Base-by-base conservation (phyloP, 768 basidiomycete species). In the Ramaria sp. region DNA sequence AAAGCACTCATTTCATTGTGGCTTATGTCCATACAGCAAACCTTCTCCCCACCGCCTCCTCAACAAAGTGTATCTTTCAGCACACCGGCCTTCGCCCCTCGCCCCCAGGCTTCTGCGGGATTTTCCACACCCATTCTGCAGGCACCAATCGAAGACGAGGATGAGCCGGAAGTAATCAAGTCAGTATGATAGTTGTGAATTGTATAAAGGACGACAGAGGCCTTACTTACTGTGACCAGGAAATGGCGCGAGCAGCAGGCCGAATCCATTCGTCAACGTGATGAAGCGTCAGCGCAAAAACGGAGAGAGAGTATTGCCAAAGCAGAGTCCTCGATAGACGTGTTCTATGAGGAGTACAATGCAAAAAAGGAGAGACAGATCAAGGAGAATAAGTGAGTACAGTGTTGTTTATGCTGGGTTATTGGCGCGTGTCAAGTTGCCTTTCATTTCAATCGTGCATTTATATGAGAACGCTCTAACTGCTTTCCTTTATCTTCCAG, bases 311-410 rank as follows among this genome's bases (percentile, higher is more conserved):
- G 84, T 33, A 83, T 93, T 62, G 75, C 78, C 47, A 88, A 82
- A 66, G 94, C 94, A 19, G 90, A 93, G 66, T 78, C 81, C 61
- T 75, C 86, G 42, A 92, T 95, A 60, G 91, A 94, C 71, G 83
- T 87, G 61, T 94, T 93, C 68, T 94, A 94, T 65, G 87, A 89
- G 66, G 80, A 86, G 51, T 92, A 98, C 67, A 80, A 89, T 37
- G 76, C 77, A 59, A 88, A 90, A 76, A 95, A 94, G 72, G 90
- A 93, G 73, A 80, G 81, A 68, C 83, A 83, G 62, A 96, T 99
- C 63, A 77, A 87, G 47, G 86, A 94, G 69, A 99, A 98, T 80
- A 98, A 99, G 95, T 96, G 59, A 63, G 83, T 77, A 15, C 20
- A 19, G 9, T 48, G 11, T n/a, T 19, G 11, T 37, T 31, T 27